Evolutionary conservation across 495 filamentous ascomycete species (phyloP), one percentile per base, ranked within the genome.

Genomic region (Talaromyces stipitatus): DNA sequence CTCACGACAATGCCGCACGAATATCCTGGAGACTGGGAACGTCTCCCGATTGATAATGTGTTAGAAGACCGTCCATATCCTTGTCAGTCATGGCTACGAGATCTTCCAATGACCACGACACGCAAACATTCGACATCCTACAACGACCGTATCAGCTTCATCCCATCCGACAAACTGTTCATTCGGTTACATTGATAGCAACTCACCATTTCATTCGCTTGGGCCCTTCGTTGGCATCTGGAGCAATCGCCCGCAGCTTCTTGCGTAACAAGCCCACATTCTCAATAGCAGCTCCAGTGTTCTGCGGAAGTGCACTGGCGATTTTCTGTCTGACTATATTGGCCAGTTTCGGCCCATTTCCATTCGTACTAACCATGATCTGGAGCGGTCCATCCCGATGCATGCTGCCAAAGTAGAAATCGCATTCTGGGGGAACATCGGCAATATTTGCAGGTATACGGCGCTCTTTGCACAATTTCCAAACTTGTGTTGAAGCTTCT

Each of bases 281-380:
- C 68, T 85, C 77, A 54, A 97, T 90, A 0, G 95, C 92, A 18
- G 83, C 80, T 1, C 94, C 94, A 30, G 87, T 83, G 59, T 92
- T 87, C 4, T 66, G 61, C 0, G 95, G 94, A 56, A 98, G 70
- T 29, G 74, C 79, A 22, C 74, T 79, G 12, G 89, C 92, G 60
- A 98, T 96, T 67, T 87, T 82, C 69, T 86, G 82, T 50, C 95
- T 74, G 33, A 98, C 85, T 55, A 92, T 85, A 59, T 87, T 92
- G 11, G 94, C 94, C 56, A 97, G 69, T 72, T 92, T 87, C 1
- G 94, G 94, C 0, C 94, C 94, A 66, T 97, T 97, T 7, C 94
- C 94, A 68, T 97, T 97, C 10, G 94, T 98, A 69, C 87, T 91
- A 50, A 98, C 91, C 94, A 98, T 98, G 60, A 98, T 83, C 77